Evolutionary conservation across 225 moss, liverwort and hornwort genomes (phyloP), one percentile per base, ranked within the genome.

Genomic region (Rhytidiadelphus loreus): DNA sequence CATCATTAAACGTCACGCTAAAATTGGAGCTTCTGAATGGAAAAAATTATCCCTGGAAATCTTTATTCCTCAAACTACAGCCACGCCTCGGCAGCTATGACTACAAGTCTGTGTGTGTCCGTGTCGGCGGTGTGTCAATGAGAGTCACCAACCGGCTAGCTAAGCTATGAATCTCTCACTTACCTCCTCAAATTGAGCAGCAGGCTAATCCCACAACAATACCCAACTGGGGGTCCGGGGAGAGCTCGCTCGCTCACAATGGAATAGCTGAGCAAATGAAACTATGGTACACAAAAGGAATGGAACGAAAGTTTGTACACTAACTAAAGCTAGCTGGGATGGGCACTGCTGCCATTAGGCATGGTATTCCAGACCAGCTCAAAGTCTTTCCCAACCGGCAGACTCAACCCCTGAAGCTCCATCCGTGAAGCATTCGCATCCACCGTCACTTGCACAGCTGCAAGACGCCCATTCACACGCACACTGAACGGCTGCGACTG

Each of bases 281-380:
- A 52, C 83, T 83, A 83, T 83, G 83, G 52, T 83, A 83, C 83
- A 83, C 65, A 48, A 32, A 61, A 39, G 28, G 2, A 61, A 41
- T 32, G 30, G 33, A 68, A 55, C n/a, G 66, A 25, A 20, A 59
- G 43, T 60, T 80, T 59, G n/a, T 52, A 64, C 68, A 77, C 24
- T 13, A 43, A n/a, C n/a, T n/a, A n/a, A n/a, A n/a, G 29, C 19
- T 84, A 95, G 77, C 81, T 77, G 53, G 83, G 68, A 61, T 89
- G 91, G 37, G 85, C 78, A 48, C 87, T 89, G 37, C 89, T 89
- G 25, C 89, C 89, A 46, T 88, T 91, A 0, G 91, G 90, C 92
- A 92, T 92, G 37, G 87, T 93, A 28, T 88, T 91, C 91, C 92
- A 93, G 35, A 86, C 88, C 53, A 93, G 72, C 79, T 91, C 92